These are phyloP conservation scores for Aureoboletus auriporus DNA, from an alignment of 768 basidiomycete genomes.

Conservation along the genomic window DNA sequence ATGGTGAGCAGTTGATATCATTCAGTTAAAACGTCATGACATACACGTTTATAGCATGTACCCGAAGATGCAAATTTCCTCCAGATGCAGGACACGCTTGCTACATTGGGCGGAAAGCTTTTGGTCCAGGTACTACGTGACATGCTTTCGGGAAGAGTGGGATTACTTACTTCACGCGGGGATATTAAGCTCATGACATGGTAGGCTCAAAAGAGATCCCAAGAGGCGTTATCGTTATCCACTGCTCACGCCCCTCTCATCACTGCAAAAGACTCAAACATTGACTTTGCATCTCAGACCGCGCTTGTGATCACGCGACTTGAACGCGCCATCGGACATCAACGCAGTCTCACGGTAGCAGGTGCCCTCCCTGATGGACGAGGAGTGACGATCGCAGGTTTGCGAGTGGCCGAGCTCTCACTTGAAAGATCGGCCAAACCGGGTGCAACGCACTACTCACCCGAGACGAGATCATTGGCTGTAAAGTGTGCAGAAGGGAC, in stretches of 20 bases:
- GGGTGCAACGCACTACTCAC: slow-evolving; percentile 44
- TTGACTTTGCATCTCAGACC: slow-evolving; percentile 20
- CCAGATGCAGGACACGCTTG: slow-evolving; percentile 55
- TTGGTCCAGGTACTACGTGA: slow-evolving; percentile 68
- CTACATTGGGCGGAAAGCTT: slow-evolving; percentile 59
- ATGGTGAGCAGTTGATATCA: slow-evolving; percentile 44
- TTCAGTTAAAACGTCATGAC: background rate
- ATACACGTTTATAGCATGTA: slow-evolving; percentile 41
- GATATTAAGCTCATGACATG: background rate
- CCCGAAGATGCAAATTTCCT: slow-evolving; percentile 49
- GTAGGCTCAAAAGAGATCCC: slow-evolving; percentile 50
- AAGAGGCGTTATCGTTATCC: slow-evolving; percentile 30
- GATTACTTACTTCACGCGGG: slow-evolving; percentile 3
- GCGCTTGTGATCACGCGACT: slow-evolving; percentile 15
- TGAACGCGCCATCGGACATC: slow-evolving; percentile 27
- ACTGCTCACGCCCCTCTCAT: slow-evolving; percentile 48
- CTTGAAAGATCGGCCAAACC: slow-evolving; percentile 15
- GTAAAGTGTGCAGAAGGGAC: slow-evolving; percentile 54
- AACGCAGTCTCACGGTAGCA: slow-evolving; percentile 21
- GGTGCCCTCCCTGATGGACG: slow-evolving; percentile 26
- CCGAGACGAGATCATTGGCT: slow-evolving; percentile 37
- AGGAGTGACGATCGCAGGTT: slow-evolving; percentile 19
- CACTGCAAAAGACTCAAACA: slow-evolving; percentile 10
- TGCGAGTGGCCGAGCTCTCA: slow-evolving; percentile 9
- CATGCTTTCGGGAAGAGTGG: slow-evolving; percentile 54